Evolutionary conservation across 2,329 filamentous ascomycete species (phyloP), one percentile per base, ranked within the genome.

Genomic region (Arthrobotrys iridis): DNA sequence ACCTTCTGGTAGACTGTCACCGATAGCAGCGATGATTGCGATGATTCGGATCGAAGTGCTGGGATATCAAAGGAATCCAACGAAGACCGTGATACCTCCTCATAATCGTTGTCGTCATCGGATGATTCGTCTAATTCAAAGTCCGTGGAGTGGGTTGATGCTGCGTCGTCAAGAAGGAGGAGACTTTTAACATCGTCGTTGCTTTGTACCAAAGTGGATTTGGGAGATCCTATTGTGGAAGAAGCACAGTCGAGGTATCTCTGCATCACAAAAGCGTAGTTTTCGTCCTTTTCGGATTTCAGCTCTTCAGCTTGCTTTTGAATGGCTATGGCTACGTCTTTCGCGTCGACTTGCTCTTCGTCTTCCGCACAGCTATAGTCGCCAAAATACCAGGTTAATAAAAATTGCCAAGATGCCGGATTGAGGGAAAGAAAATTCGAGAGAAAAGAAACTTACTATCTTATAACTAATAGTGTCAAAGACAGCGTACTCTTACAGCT

Each of bases 401-500:
- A 24, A 5, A 46, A 28, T 50, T 28, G 30, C 4, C 46, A 52
- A 18, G 28, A 37, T n/a, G n/a, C n/a, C n/a, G n/a, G 22, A 30
- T 7, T 30, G 26, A 11, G 26, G 2, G 2, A 2, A 55, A 11
- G 15, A 26, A 37, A 6, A n/a, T n/a, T n/a, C n/a, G n/a, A n/a
- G n/a, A n/a, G n/a, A n/a, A n/a, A n/a, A n/a, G n/a, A 20, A n/a
- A 68, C 71, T 64, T 75, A 75, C 71, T 75, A 75, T 37, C 63
- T 63, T 46, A 75, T 58, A 18, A 75, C 71, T n/a, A 75, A 13
- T 48, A 75, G 20, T 6, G 71, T 75, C 22, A 75, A 50, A 10
- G 71, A 75, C 20, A 75, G 28, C 13, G 71, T 75, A 22, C 71
- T 75, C 57, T 75, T 75, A n/a, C 71, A 75, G 24, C 71, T 75